These are phyloP conservation scores for Cryptococcus sp. DNA, from an alignment of 1,284 basidiomycete genomes.

Conservation along the genomic window DNA sequence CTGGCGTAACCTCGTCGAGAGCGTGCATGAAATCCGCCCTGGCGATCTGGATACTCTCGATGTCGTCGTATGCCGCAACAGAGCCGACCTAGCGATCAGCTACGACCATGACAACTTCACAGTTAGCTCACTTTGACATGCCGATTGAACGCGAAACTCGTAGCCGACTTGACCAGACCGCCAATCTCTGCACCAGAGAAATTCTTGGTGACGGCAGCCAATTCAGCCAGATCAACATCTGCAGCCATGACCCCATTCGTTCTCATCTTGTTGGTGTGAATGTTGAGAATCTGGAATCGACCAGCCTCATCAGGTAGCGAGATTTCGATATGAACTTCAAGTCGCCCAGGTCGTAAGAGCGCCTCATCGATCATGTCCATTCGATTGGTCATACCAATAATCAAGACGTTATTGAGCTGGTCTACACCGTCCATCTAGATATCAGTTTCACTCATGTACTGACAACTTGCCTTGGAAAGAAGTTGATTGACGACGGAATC, in stretches of 20 bases:
- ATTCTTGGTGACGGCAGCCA: slow-evolving; percentile 88
- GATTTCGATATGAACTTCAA: slow-evolving; percentile 99
- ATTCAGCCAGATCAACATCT: slow-evolving; percentile 80
- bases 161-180: slow-evolving; percentile 95
- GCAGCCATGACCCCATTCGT: slow-evolving; percentile 82
- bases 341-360: slow-evolving; percentile 90
- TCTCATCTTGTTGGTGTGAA: slow-evolving; percentile 95
- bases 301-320: slow-evolving; percentile 93
- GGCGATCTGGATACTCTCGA: slow-evolving; percentile 88
- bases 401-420: slow-evolving; percentile 97
- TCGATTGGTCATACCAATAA: slow-evolving; percentile 99
- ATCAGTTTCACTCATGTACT: background rate
- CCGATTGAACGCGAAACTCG: slow-evolving; percentile 94
- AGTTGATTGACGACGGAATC: slow-evolving; percentile 99
- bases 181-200: slow-evolving; percentile 96
- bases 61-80: slow-evolving; percentile 93
- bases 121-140: slow-evolving; percentile 75
- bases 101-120: background rate
- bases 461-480: slow-evolving; percentile 74
- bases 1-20: slow-evolving; percentile 91
- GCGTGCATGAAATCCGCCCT: slow-evolving; percentile 85
- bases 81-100: slow-evolving; percentile 65
- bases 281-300: slow-evolving; percentile 87
- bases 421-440: slow-evolving; percentile 97
- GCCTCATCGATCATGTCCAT: slow-evolving; percentile 99